Conservation (phyloP, 1,139 yeast genomes). For the Lodderomyces parapsilosis region DNA sequence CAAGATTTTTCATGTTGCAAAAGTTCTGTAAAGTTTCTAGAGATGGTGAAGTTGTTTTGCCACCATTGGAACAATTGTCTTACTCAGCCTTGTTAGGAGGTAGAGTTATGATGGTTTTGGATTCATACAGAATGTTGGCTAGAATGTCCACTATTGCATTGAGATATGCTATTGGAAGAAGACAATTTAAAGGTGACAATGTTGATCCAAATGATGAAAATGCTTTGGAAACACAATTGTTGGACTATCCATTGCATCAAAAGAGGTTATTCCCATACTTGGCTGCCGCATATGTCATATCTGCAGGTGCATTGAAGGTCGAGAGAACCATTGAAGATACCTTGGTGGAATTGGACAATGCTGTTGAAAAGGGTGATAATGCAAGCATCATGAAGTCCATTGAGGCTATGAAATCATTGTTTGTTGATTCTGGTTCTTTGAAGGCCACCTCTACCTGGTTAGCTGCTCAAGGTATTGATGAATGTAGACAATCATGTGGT, state of each 20-base stretch:
- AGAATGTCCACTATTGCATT: slow-evolving; percentile 44
- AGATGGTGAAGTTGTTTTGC: slow-evolving; percentile 41
- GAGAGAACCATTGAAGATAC: slow-evolving; percentile 31
- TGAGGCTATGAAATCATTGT: slow-evolving; percentile 43
- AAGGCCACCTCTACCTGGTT: slow-evolving; percentile 51
- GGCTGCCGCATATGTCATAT: slow-evolving; percentile 43
- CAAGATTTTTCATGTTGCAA: slow-evolving; percentile 49
- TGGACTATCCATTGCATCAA: slow-evolving; percentile 50
- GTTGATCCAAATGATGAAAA: slow-evolving; percentile 21
- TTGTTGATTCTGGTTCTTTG: slow-evolving; percentile 48
- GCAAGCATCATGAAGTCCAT: slow-evolving; percentile 36
- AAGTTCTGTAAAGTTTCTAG: slow-evolving; percentile 44
- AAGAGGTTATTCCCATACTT: slow-evolving; percentile 45
- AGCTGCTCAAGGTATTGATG: slow-evolving; percentile 45
- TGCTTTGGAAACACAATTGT: slow-evolving; percentile 38
- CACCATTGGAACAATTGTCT: slow-evolving; percentile 48
- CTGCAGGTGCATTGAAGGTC: slow-evolving; percentile 40
- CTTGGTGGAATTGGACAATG: slow-evolving; percentile 33
- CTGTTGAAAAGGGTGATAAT: slow-evolving; percentile 36
- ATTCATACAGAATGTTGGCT: slow-evolving; percentile 43
- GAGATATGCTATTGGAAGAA: slow-evolving; percentile 46
- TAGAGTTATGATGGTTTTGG: slow-evolving; percentile 45
- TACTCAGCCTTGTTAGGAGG: slow-evolving; percentile 48
- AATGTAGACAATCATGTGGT: slow-evolving; percentile 52
- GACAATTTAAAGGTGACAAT: slow-evolving; percentile 38